phyloP scores from a whole-genome alignment of 352 stramenopile genomes.

The Pythium coloratum region DNA sequence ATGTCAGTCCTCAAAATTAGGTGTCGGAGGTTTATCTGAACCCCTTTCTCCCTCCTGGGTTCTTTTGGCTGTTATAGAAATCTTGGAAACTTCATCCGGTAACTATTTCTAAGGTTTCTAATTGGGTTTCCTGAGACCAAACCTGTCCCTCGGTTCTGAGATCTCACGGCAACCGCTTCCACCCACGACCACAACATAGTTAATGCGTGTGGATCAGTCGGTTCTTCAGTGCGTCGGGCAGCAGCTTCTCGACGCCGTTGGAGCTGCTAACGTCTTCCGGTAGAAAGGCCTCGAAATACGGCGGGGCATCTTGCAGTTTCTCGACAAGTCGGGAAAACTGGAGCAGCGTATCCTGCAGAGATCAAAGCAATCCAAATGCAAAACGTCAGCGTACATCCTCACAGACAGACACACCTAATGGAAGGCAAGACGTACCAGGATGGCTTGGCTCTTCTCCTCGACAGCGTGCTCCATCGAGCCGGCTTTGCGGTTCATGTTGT shows the following conservation, averaged over 20 bases:
- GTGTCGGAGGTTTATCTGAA: slow-evolving; percentile 20
- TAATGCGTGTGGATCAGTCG: slow-evolving; percentile 13
- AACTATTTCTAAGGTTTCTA: not conserved
- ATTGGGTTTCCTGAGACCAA: not conserved
- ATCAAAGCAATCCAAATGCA: too few relatives aligned
- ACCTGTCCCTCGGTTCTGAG: not conserved
- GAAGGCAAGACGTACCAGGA: slow-evolving; percentile 34
- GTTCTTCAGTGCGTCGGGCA: slow-evolving; percentile 5
- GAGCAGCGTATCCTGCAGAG: slow-evolving; percentile 49
- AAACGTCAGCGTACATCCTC: not conserved
- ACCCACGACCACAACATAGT: too few relatives aligned
- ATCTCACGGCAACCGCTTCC: not conserved
- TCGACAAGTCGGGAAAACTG: slow-evolving; percentile 62
- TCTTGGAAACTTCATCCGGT: not conserved
- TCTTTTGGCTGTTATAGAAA: not conserved
- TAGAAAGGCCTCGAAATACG: slow-evolving; percentile 39
- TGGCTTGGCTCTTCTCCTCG: slow-evolving; percentile 51
- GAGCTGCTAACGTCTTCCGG: slow-evolving; percentile 4
- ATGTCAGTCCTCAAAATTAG: not conserved
- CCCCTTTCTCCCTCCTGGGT: not conserved
- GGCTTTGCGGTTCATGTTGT: slow-evolving; percentile 28
- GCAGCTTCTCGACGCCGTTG: slow-evolving; percentile 5
- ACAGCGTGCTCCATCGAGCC: slow-evolving; percentile 45
- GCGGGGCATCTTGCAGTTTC: slow-evolving; percentile 49
- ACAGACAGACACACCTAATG: not conserved